Conservation (phyloP, 2,329 filamentous ascomycete genomes). For the Trichoderma brevicompactum region DNA sequence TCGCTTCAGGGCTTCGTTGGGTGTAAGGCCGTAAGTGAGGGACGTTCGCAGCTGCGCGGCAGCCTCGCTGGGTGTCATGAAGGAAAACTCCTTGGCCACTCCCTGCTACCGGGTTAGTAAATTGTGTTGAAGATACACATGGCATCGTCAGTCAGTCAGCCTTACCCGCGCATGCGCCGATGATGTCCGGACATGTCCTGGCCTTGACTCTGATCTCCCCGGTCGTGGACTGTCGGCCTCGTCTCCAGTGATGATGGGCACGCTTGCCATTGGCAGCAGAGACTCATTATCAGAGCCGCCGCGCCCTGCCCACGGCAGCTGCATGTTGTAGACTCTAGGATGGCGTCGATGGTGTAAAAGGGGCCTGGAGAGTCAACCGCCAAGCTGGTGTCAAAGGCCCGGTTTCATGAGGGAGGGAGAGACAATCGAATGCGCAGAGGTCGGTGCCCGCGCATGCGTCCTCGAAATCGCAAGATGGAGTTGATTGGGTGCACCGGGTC, state of each 20-base stretch:
- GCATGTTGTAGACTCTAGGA: slow-evolving; percentile 40
- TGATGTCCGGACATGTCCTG: slow-evolving; percentile 53
- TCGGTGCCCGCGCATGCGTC: slow-evolving; percentile 16
- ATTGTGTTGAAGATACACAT: neutral
- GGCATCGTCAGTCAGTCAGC: neutral
- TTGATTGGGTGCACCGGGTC: neutral
- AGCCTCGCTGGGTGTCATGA: slow-evolving; percentile 77
- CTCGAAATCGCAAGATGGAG: slow-evolving; percentile 4
- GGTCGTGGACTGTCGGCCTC: slow-evolving; percentile 35
- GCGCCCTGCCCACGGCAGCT: slow-evolving; percentile 45
- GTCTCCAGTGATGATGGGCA: slow-evolving; percentile 42
- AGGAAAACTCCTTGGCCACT: slow-evolving; percentile 63
- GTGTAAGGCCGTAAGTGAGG: slow-evolving; percentile 78
- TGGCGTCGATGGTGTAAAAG: slow-evolving; percentile 31
- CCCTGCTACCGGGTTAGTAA: slow-evolving; percentile 44
- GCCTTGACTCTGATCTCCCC: slow-evolving; percentile 38
- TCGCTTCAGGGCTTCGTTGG: slow-evolving; percentile 78
- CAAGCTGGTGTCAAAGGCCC: slow-evolving; percentile 17
- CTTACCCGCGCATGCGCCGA: slow-evolving; percentile 61
- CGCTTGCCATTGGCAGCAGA: slow-evolving; percentile 43
- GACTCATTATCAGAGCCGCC: slow-evolving; percentile 40
- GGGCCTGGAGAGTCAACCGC: slow-evolving; percentile 22
- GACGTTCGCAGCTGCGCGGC: slow-evolving; percentile 80
- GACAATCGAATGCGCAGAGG: slow-evolving; percentile 13
- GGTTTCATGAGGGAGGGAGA: slow-evolving; percentile 27